Evolutionary conservation across 1,284 basidiomycete species (phyloP).

Genomic region (Coriolopsis trogii): DNA sequence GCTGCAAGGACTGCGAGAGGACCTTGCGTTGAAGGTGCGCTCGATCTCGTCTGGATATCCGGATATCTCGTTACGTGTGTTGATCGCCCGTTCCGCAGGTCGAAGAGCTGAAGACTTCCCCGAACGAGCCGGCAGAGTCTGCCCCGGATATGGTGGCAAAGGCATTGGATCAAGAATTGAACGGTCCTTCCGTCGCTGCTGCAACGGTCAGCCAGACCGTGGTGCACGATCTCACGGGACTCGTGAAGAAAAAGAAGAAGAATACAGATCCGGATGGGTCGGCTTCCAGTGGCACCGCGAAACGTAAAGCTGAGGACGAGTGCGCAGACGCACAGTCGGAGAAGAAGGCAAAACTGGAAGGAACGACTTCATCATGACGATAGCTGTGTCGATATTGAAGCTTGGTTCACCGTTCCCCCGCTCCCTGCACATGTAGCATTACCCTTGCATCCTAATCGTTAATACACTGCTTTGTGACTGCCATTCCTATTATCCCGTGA

Average conservation of each 20-base stretch:
- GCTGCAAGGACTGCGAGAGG: constrained; percentile 72
- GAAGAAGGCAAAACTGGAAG: constrained; percentile 70
- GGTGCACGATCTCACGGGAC: constrained; percentile 81
- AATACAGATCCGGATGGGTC: constrained; percentile 40
- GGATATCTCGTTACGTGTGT: neutral
- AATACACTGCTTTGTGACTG: constrained; percentile 12
- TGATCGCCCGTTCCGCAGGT: constrained; percentile 67
- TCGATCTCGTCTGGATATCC: constrained; percentile 6
- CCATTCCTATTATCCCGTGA: neutral
- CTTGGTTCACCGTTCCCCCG: neutral
- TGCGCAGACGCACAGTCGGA: constrained; percentile 47
- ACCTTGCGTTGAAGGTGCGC: constrained; percentile 78
- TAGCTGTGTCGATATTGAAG: constrained; percentile 1
- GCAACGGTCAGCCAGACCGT: constrained; percentile 34
- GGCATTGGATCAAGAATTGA: constrained; percentile 70
- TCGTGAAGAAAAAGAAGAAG: constrained; percentile 87
- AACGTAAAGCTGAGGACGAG: constrained; percentile 73
- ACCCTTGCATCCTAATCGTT: constrained; percentile 5
- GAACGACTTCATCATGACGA: constrained; percentile 20
- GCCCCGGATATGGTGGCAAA: constrained; percentile 69
- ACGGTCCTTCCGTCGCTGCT: constrained; percentile 36
- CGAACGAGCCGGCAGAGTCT: constrained; percentile 57
- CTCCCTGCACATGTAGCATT: constrained; percentile 24
- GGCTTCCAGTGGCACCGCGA: constrained; percentile 40
- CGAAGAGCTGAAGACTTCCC: constrained; percentile 83